These are phyloP conservation scores for Apiotrichum laibachii DNA, from an alignment of 1,284 basidiomycete genomes.

Conservation along the genomic window DNA sequence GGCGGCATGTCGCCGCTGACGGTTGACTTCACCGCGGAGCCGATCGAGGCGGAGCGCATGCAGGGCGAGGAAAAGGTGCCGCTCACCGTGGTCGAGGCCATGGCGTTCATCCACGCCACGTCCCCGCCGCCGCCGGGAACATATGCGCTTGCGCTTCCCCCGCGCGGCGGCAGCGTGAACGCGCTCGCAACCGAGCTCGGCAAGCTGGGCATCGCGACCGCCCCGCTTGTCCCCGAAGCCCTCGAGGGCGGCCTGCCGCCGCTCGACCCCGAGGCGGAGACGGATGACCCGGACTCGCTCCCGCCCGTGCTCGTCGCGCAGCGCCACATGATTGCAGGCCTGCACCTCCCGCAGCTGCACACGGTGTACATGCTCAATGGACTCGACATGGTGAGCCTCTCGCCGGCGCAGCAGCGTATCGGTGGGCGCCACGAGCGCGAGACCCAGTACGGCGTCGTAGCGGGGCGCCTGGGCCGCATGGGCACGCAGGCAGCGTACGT, in stretches of 20 bases:
- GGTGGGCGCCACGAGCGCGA: slow-evolving; percentile 19
- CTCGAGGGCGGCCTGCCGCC: slow-evolving; percentile 17
- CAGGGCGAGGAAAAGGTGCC: not conserved
- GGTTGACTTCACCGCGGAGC: not conserved
- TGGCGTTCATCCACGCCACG: slow-evolving; percentile 31
- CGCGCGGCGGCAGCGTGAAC: slow-evolving; percentile 26
- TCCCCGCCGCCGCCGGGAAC: slow-evolving; percentile 28
- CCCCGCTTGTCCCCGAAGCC: slow-evolving; percentile 26
- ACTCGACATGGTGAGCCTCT: slow-evolving; percentile 28
- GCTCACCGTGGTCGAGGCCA: slow-evolving; percentile 23
- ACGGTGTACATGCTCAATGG: slow-evolving; percentile 37
- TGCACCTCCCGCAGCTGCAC: slow-evolving; percentile 32
- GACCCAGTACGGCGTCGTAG: slow-evolving; percentile 26
- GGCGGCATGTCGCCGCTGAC: slow-evolving; percentile 16
- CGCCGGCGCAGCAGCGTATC: slow-evolving; percentile 15
- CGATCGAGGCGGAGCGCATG: not conserved
- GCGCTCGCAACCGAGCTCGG: slow-evolving; percentile 20
- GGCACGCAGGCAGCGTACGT: slow-evolving; percentile 14
- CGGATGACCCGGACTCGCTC: slow-evolving; percentile 2
- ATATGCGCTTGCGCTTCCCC: slow-evolving; percentile 29
- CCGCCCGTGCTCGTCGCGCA: slow-evolving; percentile 23
- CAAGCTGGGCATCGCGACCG: slow-evolving; percentile 19
- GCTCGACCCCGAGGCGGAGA: not conserved
- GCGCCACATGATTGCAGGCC: slow-evolving; percentile 28
- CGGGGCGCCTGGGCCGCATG: slow-evolving; percentile 35